Evolutionary conservation across 495 filamentous ascomycete genomes (phyloP).

Genomic region (Daldinia loculata): DNA sequence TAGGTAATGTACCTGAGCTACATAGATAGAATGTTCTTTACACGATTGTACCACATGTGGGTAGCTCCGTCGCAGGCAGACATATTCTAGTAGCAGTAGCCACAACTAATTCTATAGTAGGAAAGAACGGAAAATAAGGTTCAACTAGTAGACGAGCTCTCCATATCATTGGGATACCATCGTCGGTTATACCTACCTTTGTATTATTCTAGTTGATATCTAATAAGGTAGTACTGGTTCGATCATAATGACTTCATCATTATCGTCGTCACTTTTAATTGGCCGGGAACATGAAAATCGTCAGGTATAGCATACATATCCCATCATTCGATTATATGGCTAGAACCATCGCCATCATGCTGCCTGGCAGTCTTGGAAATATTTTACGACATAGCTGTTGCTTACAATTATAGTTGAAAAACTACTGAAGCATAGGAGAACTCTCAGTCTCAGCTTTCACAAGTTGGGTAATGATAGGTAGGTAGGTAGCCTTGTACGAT

Average conservation of each 20-base stretch:
- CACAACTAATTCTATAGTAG: not conserved
- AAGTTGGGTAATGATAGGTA: conserved; percentile 2
- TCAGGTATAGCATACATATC: conserved; percentile 19
- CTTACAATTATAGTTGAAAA: conserved; percentile 2
- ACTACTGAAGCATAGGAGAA: conserved; percentile 18
- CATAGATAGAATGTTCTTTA: not conserved
- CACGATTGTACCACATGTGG: not conserved
- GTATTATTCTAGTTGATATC: conserved; percentile 6
- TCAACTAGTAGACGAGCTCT: conserved; percentile 4
- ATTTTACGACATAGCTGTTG: not conserved
- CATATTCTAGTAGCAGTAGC: not conserved
- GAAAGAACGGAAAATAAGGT: conserved; percentile 13
- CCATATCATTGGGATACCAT: conserved; percentile 20
- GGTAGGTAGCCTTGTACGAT: conserved; percentile 16
- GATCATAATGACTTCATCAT: conserved; percentile 32
- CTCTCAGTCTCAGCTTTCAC: conserved; percentile 14
- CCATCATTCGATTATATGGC: conserved; percentile 10
- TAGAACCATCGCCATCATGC: not conserved
- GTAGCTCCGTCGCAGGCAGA: conserved; percentile 3
- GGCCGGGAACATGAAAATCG: conserved; percentile 5
- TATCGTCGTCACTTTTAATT: conserved; percentile 24
- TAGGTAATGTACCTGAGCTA: not conserved
- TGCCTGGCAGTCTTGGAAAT: not conserved
- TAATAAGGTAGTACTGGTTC: conserved; percentile 16
- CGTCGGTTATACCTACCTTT: conserved; percentile 18